Conservation (phyloP, 352 stramenopile species). For the Pelagophyceae sp. region DNA sequence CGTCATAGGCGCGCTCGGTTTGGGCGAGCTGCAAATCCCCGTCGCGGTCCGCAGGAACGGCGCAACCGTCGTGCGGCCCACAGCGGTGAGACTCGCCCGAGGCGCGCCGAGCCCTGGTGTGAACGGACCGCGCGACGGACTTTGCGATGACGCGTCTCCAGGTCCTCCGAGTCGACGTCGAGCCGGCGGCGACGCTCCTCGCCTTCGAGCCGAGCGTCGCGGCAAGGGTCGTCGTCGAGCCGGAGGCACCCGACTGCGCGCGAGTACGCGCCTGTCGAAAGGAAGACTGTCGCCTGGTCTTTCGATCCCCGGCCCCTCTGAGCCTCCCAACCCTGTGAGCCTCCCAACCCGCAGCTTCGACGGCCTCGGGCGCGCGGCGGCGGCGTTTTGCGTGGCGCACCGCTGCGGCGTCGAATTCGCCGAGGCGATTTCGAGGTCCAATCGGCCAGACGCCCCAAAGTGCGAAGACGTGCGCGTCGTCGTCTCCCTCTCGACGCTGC, state of each 20-base stretch:
- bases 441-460: neutral
- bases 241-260: neutral
- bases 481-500: slow-evolving; percentile 22
- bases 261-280: neutral
- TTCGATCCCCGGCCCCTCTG: neutral
- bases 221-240: neutral
- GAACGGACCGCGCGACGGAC: no score
- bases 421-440: neutral
- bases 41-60: neutral
- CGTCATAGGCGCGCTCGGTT: no score
- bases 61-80: neutral
- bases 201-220: neutral
- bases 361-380: neutral
- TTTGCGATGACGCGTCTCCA: no score
- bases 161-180: neutral
- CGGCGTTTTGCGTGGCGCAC: slow-evolving; percentile 6
- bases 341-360: neutral
- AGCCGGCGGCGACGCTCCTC: neutral
- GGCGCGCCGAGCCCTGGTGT: no score
- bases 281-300: neutral
- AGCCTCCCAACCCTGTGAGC: neutral
- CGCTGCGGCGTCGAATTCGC: neutral
- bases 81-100: neutral
- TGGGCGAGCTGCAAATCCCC: neutral
- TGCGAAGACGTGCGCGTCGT: slow-evolving; percentile 15